Evolutionary conservation across 805 yeast species (phyloP).

Genomic region (Ogataea henricii): DNA sequence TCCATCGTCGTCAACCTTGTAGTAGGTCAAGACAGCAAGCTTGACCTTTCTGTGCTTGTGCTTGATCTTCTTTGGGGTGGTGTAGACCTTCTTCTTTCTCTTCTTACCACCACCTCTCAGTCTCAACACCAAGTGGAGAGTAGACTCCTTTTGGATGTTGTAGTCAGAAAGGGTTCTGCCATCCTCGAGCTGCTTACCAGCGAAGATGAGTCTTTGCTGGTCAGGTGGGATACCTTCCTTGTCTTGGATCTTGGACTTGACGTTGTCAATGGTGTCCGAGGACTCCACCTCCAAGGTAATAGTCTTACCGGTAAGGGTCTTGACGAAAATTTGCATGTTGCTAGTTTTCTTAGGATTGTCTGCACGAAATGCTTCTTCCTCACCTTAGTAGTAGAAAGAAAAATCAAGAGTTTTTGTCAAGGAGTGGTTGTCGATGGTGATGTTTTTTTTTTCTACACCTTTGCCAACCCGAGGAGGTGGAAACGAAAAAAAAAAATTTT

Average conservation of each 20-base stretch:
- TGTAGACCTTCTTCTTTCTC: conserved; percentile 99
- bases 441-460: conserved; percentile 5
- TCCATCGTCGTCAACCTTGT: conserved; percentile 98
- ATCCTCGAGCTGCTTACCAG: conserved; percentile 99
- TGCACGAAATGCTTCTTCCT: conserved; percentile 43
- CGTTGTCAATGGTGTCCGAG: conserved; percentile 97
- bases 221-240: conserved; percentile 99
- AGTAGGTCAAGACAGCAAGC: conserved; percentile 98
- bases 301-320: conserved; percentile 88
- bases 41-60: conserved; percentile 99
- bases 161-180: conserved; percentile 98
- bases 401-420: not conserved
- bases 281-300: conserved; percentile 99
- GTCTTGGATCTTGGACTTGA: conserved; percentile 98
- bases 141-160: conserved; percentile 99
- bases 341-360: conserved; percentile 33
- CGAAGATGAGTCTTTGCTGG: conserved; percentile 99
- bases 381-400: conserved; percentile 25
- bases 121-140: conserved; percentile 93
- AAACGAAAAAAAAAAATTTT: conserved; percentile 4
- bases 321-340: conserved; percentile 72
- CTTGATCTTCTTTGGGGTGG: conserved; percentile 99
- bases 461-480: too few relatives aligned
- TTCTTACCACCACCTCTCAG: conserved; percentile 98
- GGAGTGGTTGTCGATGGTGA: not conserved